These are phyloP conservation scores for Penicillium diatomitis DNA, from an alignment of 495 filamentous ascomycete species.

Conservation along the genomic window DNA sequence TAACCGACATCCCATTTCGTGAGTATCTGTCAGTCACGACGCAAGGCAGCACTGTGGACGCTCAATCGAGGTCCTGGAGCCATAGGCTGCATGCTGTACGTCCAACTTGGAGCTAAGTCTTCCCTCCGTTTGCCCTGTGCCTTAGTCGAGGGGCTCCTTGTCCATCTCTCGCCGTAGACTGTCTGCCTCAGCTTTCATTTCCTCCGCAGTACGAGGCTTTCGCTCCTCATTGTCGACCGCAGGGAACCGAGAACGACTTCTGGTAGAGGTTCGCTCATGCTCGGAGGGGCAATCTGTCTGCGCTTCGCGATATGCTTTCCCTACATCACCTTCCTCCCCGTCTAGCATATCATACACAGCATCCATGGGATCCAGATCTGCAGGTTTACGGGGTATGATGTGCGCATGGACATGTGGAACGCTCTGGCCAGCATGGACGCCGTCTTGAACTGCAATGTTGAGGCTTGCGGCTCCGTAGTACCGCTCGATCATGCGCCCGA, in stretches of 20 bases:
- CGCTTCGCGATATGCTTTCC: constrained; percentile 29
- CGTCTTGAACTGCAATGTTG: constrained; percentile 93
- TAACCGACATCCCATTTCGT: neutral
- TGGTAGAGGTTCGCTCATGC: neutral
- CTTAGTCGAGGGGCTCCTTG: constrained; percentile 17
- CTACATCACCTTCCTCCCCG: constrained; percentile 78
- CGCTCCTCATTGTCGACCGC: constrained; percentile 60
- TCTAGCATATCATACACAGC: constrained; percentile 75
- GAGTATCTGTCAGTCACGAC: neutral
- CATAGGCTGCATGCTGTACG: no score
- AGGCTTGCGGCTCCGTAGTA: constrained; percentile 59
- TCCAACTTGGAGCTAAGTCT: no score
- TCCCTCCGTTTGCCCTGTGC: neutral
- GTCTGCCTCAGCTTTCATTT: constrained; percentile 73
- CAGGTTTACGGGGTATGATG: constrained; percentile 67
- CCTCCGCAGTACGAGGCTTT: constrained; percentile 55
- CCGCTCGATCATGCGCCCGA: constrained; percentile 67
- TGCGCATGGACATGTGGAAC: constrained; percentile 91
- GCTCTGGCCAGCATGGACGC: constrained; percentile 75
- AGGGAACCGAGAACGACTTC: constrained; percentile 39
- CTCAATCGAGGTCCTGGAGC: no score
- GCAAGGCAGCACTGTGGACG: no score
- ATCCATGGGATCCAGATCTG: constrained; percentile 52
- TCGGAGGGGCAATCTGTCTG: neutral
- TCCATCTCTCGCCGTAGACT: constrained; percentile 32